Evolutionary conservation across 139 green algal genomes (phyloP).

Genomic region (Helicosporidium sp.): DNA sequence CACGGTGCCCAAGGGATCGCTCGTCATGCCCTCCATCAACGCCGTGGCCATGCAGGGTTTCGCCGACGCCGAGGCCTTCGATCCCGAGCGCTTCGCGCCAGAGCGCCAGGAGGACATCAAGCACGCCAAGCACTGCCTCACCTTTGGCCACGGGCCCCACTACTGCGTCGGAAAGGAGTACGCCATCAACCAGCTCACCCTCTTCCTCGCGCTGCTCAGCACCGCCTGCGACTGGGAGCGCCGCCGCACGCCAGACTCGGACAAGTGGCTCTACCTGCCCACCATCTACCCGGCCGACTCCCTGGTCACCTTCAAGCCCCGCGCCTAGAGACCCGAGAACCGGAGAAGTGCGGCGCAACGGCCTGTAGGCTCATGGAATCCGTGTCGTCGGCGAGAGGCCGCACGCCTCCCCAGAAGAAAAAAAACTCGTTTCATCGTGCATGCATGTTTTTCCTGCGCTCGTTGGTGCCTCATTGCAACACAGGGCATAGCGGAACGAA

Average conservation of each 20-base stretch:
- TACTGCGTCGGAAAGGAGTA: constrained; percentile 73
- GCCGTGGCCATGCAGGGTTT: constrained; percentile 41
- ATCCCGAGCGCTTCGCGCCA: constrained; percentile 59
- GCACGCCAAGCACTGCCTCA: constrained; percentile 48
- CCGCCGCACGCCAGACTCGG: constrained; percentile 19
- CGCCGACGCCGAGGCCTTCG: constrained; percentile 43
- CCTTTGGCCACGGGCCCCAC: constrained; percentile 68
- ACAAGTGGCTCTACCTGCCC: constrained; percentile 51
- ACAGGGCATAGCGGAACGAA: no score
- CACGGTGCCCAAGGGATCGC: constrained; percentile 40
- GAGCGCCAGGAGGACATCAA: constrained; percentile 59
- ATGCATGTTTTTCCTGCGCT: no score
- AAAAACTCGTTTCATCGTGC: no score
- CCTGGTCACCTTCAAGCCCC: constrained; percentile 24
- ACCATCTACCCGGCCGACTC: constrained; percentile 64
- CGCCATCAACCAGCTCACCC: constrained; percentile 59
- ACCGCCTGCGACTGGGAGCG: constrained; percentile 39
- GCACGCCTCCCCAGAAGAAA: no score
- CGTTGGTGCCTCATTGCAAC: no score
- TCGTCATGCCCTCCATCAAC: constrained; percentile 56
- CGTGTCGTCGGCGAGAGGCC: no score
- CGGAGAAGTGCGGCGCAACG: no score
- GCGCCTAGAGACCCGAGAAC: no score
- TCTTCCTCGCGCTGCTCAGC: constrained; percentile 47
- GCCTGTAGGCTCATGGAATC: no score